Evolutionary conservation across 1,139 yeast genomes (phyloP).

Genomic region (Lodderomyces orthopsilosis): DNA sequence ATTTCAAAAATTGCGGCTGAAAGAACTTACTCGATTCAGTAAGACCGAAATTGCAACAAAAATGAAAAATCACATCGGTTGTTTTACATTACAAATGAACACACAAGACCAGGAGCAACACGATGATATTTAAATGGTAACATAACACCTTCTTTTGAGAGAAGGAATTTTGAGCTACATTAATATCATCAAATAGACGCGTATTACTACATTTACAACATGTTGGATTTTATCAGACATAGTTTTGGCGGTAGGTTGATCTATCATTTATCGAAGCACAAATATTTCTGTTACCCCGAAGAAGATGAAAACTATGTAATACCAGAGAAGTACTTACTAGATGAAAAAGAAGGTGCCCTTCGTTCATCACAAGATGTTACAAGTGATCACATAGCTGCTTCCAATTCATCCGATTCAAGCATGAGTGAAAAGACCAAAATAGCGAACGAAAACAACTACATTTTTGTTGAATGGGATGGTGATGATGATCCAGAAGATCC

Average conservation of each 20-base stretch:
- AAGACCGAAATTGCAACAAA: too few species aligned
- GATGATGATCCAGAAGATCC: constrained; percentile 59
- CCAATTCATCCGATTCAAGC: neutral
- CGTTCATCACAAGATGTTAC: neutral
- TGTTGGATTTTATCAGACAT: constrained; percentile 25
- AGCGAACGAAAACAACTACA: constrained; percentile 3
- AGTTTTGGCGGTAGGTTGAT: constrained; percentile 33
- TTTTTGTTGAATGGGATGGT: constrained; percentile 42
- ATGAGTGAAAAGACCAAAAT: neutral
- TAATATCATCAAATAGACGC: too few species aligned
- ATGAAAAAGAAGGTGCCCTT: constrained; percentile 1
- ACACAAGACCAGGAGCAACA: too few species aligned
- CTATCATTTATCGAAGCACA: constrained; percentile 33
- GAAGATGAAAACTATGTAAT: constrained; percentile 30
- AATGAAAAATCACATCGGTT: too few species aligned
- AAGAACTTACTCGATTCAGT: too few species aligned
- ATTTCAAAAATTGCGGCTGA: too few species aligned
- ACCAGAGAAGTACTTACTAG: constrained; percentile 28
- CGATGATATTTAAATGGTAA: too few species aligned
- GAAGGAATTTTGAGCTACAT: too few species aligned
- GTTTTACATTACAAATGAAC: too few species aligned
- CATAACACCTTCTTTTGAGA: too few species aligned
- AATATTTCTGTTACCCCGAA: constrained; percentile 28
- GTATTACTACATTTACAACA: too few species aligned
- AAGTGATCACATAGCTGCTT: neutral